Base-by-base conservation (phyloP, 768 basidiomycete species). In the Tylopilus rubrobrunneus region DNA sequence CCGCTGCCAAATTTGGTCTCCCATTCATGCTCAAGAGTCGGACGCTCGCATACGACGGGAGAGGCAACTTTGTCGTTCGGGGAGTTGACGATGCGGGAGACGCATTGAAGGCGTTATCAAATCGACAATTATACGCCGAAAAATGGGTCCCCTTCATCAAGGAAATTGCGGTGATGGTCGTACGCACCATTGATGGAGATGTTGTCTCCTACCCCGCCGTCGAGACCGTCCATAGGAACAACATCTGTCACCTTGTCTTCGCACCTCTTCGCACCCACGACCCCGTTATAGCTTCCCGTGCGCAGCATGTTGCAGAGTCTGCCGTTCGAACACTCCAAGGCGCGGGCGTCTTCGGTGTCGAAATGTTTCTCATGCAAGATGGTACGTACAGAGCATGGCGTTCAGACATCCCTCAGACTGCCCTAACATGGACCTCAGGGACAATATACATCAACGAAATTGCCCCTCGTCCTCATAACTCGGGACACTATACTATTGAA, bases 401-500 rank as follows among this genome's bases (percentile, higher is more conserved):
- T 40, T 36, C 31, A 7, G 42, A 8, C 29, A 28, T 25, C 15
- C 27, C 15, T 40, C 17, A 19, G 19, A 40, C 7, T 19, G 8
- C 3, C 29, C 45, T 15, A 31, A 52, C n/a, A 15, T 15, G 12
- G 28, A 27, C 4, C 14, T 6, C 59, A 95, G 93, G 89, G 12
- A 69, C 76, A 1, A 79, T 98, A 1, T 84, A 84, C 54, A 81
- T 99, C 58, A 99, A 99, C 70, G 97, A 99, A 74, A 96, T 99
- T 56, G 97, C 97, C 0, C 97, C 97, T 12, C 83, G 97, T 17
- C 96, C 97, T 1, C 97, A 99, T 69, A 99, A 98, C 73, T 98
- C 95, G 9, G 97, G 96, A 0, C 97, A 99, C 69, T 96, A 98
- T 71, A 97, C 95, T 28, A 98, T 98, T 65, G 97, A 98, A 73